Percentiles rank a stretch among this genome's conserved stretches.
Evolutionary conservation across 176 grass and related monocot species (phyloP).

Genomic region (Oryza nivara): DNA sequence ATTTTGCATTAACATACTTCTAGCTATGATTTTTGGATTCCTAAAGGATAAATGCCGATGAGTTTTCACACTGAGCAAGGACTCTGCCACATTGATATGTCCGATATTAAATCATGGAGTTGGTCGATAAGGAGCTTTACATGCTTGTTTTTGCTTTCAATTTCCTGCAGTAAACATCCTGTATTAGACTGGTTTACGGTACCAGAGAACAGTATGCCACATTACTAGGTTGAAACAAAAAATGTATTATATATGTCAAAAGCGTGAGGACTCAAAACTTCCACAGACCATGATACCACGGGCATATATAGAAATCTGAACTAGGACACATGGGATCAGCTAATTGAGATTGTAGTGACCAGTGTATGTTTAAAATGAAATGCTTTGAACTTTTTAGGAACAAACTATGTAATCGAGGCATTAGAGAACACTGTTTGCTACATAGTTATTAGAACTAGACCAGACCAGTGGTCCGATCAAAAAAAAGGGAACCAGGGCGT

Average conservation of each 20-base stretch:
- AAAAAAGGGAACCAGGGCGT: too few relatives aligned
- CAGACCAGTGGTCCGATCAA: too few relatives aligned
- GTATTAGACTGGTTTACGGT: constrained; percentile 22
- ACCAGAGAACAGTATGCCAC: not conserved
- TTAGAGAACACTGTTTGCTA: not conserved
- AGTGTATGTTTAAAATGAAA: too few relatives aligned
- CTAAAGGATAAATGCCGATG: not conserved
- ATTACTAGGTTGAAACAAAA: not conserved
- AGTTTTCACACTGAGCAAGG: constrained; percentile 64
- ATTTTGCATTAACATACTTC: not conserved
- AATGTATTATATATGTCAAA: not conserved
- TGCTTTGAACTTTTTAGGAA: not conserved
- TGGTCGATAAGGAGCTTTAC: constrained; percentile 85
- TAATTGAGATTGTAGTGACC: not conserved
- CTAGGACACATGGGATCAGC: not conserved
- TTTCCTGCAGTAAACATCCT: constrained; percentile 66
- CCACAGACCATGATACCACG: not conserved
- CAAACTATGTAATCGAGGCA: not conserved
- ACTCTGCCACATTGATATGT: constrained; percentile 96
- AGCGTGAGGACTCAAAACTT: not conserved
- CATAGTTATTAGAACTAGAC: too few relatives aligned
- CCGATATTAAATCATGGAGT: constrained; percentile 72
- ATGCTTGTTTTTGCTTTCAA: constrained; percentile 82
- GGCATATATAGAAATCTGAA: not conserved
- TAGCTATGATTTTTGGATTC: not conserved